A percentile compares a stretch with the other conserved stretches of the same genome.
phyloP scores from a whole-genome alignment of 495 filamentous ascomycete species.

The Staphylotrichum tortipilum region DNA sequence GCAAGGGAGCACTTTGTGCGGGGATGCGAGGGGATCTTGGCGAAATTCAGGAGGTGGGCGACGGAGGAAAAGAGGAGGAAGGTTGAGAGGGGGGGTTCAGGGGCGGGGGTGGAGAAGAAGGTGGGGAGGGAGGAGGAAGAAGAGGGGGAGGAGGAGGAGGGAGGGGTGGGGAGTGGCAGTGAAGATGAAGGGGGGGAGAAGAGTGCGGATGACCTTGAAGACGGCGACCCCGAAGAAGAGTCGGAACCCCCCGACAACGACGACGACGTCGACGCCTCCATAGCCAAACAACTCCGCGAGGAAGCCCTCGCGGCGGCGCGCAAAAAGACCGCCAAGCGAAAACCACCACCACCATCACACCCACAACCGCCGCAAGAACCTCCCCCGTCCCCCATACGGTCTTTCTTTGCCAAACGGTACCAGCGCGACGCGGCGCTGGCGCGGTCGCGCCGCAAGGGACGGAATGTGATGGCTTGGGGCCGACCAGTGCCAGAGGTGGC shows the following conservation, averaged over 20 bases:
- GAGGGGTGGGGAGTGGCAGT: constrained; percentile 59
- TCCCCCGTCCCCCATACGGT: constrained; percentile 66
- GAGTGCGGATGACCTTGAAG: constrained; percentile 50
- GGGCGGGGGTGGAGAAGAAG: constrained; percentile 42
- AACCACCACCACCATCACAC: constrained; percentile 22
- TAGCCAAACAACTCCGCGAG: constrained; percentile 63
- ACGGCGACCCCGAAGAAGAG: constrained; percentile 44
- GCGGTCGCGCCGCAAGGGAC: constrained; percentile 48
- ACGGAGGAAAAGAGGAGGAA: constrained; percentile 82
- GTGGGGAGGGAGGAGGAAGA: constrained; percentile 18
- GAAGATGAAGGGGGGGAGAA: constrained; percentile 58
- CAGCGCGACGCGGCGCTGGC: constrained; percentile 66
- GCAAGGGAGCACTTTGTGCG: constrained; percentile 75
- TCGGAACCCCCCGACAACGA: constrained; percentile 22
- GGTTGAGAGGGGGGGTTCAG: no score
- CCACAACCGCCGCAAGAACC: constrained; percentile 15
- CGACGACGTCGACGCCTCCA: constrained; percentile 64
- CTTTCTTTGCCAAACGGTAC: constrained; percentile 72
- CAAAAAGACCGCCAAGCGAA: constrained; percentile 12
- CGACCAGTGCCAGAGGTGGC: constrained; percentile 65
- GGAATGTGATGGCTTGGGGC: constrained; percentile 58
- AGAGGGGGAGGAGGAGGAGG: constrained; percentile 23
- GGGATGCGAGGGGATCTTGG: constrained; percentile 68
- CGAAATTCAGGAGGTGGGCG: constrained; percentile 81
- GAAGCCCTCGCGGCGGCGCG: constrained; percentile 48